Evolutionary conservation across 129 eudicot species (phyloP).

Genomic region (Oenanthe sinensis): DNA sequence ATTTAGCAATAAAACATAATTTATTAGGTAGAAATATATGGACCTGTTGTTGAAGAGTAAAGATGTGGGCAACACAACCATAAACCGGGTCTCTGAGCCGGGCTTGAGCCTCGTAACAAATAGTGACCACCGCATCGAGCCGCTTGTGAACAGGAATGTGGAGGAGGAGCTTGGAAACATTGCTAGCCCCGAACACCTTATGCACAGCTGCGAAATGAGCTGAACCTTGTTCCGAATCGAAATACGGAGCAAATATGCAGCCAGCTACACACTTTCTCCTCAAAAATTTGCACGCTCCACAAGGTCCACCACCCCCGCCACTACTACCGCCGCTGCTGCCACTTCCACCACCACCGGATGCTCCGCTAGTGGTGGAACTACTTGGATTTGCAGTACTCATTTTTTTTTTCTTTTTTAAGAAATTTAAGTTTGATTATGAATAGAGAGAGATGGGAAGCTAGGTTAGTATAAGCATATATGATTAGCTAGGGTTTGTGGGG

Average conservation of each 20-base stretch:
- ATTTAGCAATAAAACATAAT: neutral
- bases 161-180: constrained; percentile 55
- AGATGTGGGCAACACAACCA: constrained; percentile 75
- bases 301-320: constrained; percentile 53
- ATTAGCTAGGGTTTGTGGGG: constrained; percentile 19
- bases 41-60: constrained; percentile 80
- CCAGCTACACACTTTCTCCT: constrained; percentile 70
- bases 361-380: constrained; percentile 17
- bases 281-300: constrained; percentile 87
- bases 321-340: constrained; percentile 25
- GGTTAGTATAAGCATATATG: no score
- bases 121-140: constrained; percentile 72
- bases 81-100: constrained; percentile 69
- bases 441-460: neutral
- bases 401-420: neutral
- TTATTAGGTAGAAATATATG: neutral
- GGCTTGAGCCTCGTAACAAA: constrained; percentile 77
- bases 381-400: constrained; percentile 46
- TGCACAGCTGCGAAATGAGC: constrained; percentile 84
- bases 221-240: constrained; percentile 81
- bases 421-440: neutral
- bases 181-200: constrained; percentile 82
- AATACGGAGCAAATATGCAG: constrained; percentile 82
- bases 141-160: constrained; percentile 62
- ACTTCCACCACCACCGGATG: constrained; percentile 14